Base-by-base conservation (phyloP, 352 stramenopile species). In the Globisporangium orthogonon region DNA sequence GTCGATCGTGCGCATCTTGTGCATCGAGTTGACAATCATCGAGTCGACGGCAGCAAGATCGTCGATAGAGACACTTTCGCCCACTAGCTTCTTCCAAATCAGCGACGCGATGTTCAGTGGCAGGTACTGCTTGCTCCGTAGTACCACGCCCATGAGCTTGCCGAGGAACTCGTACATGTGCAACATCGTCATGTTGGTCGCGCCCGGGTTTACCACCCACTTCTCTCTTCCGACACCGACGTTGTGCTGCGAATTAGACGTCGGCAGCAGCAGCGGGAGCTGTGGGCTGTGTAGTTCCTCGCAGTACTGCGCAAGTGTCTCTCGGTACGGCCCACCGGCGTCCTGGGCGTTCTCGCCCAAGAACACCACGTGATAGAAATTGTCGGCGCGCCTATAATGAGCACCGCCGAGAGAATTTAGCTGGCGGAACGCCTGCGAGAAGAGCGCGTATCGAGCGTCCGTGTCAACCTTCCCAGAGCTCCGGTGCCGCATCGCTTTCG, bases 151-250 rank as follows among this genome's bases (percentile, higher is more conserved):
- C 69, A 98, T 94, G 4, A 98, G 66, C 59, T 97, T 97, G 7
- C 93, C 93, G 10, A 98, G 66, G 52, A 98, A 98, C 50, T 94
- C 79, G 39, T 95, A 91, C 81, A 97, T 96, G 33, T 86, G 78
- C 18, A 86, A 63, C 17, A 76, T 52, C 37, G 68, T 85, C 0
- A 45, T 33, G n/a, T 60, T 69, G 9, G 56, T 69, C 13, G 90
- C 76, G 15, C 72, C 74, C 1, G 93, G 88, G 61, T 97, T 96
- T 50, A 97, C 50, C 13, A 98, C 63, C 76, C 89, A 98, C 49
- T 90, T 94, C 50, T 98, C 91, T 5, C 87, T 73, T 6, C 87
- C 89, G 15, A 72, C 62, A 30, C 94, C 91, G 48, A 97, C 89
- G 43, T 95, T 91, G 58, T 97, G 86, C 43, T 88, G 78, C 3